Conservation (phyloP, 2,329 filamentous ascomycete species). For the Xylariomycetidae sp. region DNA sequence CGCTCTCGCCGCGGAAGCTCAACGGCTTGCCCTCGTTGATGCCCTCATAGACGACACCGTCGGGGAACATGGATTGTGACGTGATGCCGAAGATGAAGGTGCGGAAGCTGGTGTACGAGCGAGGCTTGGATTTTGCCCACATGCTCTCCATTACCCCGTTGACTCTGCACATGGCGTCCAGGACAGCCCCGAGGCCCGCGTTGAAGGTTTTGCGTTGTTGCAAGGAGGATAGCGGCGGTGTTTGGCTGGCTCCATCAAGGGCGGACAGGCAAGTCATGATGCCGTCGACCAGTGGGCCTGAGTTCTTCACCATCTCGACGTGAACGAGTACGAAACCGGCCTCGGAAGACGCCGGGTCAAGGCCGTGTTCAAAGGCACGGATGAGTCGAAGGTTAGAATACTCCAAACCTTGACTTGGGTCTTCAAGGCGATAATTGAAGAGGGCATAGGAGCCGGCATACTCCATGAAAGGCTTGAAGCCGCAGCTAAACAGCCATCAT, state of each 20-base stretch:
- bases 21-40: slow-evolving; percentile 65
- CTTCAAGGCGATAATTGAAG: slow-evolving; percentile 61
- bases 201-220: slow-evolving; percentile 56
- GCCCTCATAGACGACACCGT: slow-evolving; percentile 86
- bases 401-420: slow-evolving; percentile 51
- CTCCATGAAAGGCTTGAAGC: slow-evolving; percentile 91
- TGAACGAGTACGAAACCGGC: slow-evolving; percentile 96
- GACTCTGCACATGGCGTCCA: slow-evolving; percentile 62
- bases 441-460: slow-evolving; percentile 67
- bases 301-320: slow-evolving; percentile 90
- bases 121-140: slow-evolving; percentile 84
- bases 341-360: slow-evolving; percentile 82
- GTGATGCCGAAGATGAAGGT: slow-evolving; percentile 98
- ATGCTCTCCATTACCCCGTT: slow-evolving; percentile 82
- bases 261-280: slow-evolving; percentile 58
- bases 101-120: slow-evolving; percentile 82
- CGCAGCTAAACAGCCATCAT: no score
- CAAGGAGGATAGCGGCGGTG: slow-evolving; percentile 14
- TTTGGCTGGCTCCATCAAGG: slow-evolving; percentile 29
- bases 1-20: slow-evolving; percentile 85
- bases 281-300: slow-evolving; percentile 70
- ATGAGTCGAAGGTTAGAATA: slow-evolving; percentile 75
- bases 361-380: slow-evolving; percentile 84
- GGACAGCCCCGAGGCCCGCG: slow-evolving; percentile 55
- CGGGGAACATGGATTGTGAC: slow-evolving; percentile 87